A percentile compares a stretch with the other conserved stretches of the same genome.
Conservation (phyloP, 2,329 filamentous ascomycete species). For the Cladobotryum protrusum region DNA sequence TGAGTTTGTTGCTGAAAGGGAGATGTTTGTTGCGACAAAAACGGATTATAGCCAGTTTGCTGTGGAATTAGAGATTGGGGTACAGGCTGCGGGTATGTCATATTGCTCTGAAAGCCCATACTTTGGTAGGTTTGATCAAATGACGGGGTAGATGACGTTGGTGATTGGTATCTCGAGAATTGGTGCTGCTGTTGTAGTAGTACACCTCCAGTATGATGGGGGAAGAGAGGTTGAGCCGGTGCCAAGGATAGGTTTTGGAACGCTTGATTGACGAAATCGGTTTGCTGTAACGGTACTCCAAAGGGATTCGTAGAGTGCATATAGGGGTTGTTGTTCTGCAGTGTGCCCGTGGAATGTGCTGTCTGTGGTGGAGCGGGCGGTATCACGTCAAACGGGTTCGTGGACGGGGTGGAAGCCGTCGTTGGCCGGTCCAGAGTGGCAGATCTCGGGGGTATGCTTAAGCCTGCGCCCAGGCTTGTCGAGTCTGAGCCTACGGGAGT, state of each 20-base stretch:
- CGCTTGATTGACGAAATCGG: constrained; percentile 52
- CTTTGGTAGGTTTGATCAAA: constrained; percentile 35
- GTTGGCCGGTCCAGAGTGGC: constrained; percentile 27
- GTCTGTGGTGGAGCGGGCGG: constrained; percentile 52
- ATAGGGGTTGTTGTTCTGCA: constrained; percentile 53
- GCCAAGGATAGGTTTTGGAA: constrained; percentile 72
- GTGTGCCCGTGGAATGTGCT: constrained; percentile 57
- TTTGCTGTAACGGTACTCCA: constrained; percentile 40
- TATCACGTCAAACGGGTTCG: constrained; percentile 63
- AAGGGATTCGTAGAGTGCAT: constrained; percentile 63
- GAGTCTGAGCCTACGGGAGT: constrained; percentile 44
- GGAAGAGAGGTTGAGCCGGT: constrained; percentile 57
- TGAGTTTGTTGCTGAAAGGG: constrained; percentile 27
- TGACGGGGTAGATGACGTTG: constrained; percentile 36
- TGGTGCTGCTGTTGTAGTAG: constrained; percentile 35
- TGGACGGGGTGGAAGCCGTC: constrained; percentile 43
- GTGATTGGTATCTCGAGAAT: constrained; percentile 38
- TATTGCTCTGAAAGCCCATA: constrained; percentile 35
- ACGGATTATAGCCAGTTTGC: constrained; percentile 46
- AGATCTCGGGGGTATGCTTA: constrained; percentile 26
- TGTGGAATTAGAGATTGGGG: constrained; percentile 30
- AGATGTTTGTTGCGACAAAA: constrained; percentile 35
- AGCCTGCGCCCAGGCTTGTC: constrained; percentile 24
- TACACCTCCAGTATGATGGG: constrained; percentile 65
- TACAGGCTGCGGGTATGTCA: constrained; percentile 36